phyloP scores from a whole-genome alignment of 371 early-diverging fungal genomes.

The Thermomucor indicae-seudaticae region DNA sequence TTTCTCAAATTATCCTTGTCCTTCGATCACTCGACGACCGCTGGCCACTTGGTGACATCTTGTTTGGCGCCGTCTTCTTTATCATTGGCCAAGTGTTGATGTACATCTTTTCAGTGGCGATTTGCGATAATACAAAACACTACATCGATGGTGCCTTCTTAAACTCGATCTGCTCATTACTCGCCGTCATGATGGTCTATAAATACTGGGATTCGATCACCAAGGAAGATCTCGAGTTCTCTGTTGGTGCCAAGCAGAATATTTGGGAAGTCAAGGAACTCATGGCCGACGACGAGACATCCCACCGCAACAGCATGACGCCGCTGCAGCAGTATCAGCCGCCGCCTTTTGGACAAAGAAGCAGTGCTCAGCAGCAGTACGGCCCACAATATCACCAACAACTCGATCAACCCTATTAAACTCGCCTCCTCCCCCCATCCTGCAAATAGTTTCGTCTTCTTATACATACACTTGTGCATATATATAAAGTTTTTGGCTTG shows the following conservation, averaged over 20 bases:
- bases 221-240: constrained; percentile 96
- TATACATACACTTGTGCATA: neutral
- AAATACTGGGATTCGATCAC: constrained; percentile 99
- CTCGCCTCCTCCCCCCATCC: no score
- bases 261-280: constrained; percentile 93
- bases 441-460: neutral
- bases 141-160: constrained; percentile 97
- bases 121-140: constrained; percentile 88
- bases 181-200: constrained; percentile 98
- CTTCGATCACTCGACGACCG: constrained; percentile 92
- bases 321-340: constrained; percentile 10
- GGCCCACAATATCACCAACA: constrained; percentile 26
- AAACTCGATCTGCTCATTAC: constrained; percentile 85
- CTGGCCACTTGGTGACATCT: constrained; percentile 94
- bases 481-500: neutral
- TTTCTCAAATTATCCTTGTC: constrained; percentile 91
- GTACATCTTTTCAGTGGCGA: constrained; percentile 69
- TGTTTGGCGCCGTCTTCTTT: constrained; percentile 87
- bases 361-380: constrained; percentile 12
- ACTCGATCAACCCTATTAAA: constrained; percentile 3
- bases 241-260: constrained; percentile 85
- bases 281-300: constrained; percentile 52
- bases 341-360: constrained; percentile 1
- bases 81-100: constrained; percentile 79
- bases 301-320: constrained; percentile 20